Conservation (phyloP, 73 alveolate species). For the Tetrahymena elliotti region DNA sequence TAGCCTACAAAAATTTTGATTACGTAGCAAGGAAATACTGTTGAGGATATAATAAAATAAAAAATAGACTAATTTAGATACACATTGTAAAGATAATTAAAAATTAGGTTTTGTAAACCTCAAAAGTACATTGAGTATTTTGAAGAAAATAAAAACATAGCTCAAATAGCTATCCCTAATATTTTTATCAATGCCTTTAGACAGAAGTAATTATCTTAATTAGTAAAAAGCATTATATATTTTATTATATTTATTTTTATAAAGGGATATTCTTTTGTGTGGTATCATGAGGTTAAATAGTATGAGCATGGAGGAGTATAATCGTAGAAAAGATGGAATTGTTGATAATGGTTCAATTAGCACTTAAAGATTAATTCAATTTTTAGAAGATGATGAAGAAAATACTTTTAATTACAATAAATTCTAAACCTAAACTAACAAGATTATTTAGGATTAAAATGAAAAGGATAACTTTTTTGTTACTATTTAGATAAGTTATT, state of each 20-base stretch:
- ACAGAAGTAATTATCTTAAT: background rate
- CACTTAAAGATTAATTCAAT: background rate
- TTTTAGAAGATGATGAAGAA: background rate
- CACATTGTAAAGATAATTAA: background rate
- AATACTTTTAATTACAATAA: background rate
- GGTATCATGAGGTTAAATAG: background rate
- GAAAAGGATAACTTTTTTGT: background rate
- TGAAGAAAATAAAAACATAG: background rate
- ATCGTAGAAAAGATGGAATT: background rate
- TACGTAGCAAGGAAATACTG: background rate
- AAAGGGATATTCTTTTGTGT: background rate
- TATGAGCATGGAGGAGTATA: background rate
- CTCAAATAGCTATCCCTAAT: background rate
- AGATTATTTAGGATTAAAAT: background rate
- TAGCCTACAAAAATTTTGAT: background rate
- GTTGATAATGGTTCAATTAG: background rate
- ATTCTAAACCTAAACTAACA: background rate
- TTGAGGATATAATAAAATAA: background rate
- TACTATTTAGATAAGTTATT: background rate
- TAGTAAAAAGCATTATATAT: background rate
- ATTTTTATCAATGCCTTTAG: background rate
- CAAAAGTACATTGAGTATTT: background rate
- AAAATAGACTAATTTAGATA: background rate
- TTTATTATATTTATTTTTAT: background rate
- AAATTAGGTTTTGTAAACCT: background rate